phyloP scores from a whole-genome alignment of 1,139 yeast species.

The Suhomyces bokatorum region DNA sequence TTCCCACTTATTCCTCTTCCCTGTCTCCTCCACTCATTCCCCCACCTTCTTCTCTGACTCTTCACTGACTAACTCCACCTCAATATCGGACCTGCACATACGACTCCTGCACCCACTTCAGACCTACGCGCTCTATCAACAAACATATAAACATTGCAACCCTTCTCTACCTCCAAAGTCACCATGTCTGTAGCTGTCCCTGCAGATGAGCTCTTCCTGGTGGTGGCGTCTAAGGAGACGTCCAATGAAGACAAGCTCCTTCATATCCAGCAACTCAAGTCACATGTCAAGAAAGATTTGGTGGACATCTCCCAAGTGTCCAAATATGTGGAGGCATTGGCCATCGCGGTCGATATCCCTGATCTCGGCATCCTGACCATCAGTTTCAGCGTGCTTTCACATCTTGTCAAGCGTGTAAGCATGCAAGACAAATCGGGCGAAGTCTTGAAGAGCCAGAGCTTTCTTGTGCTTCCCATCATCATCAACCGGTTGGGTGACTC shows the following conservation, averaged over 20 bases:
- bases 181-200: constrained; percentile 17
- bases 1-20: no score
- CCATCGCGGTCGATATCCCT: constrained; percentile 43
- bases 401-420: constrained; percentile 71
- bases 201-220: constrained; percentile 27
- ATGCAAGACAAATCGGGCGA: constrained; percentile 59
- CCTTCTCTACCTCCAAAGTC: not conserved
- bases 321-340: constrained; percentile 58
- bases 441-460: constrained; percentile 50
- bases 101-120: not conserved
- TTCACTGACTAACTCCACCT: no score
- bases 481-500: constrained; percentile 54
- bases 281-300: constrained; percentile 67
- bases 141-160: constrained; percentile 1
- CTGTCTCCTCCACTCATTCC: no score
- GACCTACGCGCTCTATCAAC: constrained; percentile 1
- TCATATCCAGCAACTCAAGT: constrained; percentile 54
- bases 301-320: constrained; percentile 57
- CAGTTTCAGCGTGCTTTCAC: constrained; percentile 71
- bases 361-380: constrained; percentile 44
- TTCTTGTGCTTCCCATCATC: constrained; percentile 56
- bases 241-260: constrained; percentile 32
- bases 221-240: constrained; percentile 23
- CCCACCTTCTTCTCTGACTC: not conserved
- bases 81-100: no score